Evolutionary conservation across 1,284 basidiomycete species (phyloP).

Genomic region (Trametes pubescens): DNA sequence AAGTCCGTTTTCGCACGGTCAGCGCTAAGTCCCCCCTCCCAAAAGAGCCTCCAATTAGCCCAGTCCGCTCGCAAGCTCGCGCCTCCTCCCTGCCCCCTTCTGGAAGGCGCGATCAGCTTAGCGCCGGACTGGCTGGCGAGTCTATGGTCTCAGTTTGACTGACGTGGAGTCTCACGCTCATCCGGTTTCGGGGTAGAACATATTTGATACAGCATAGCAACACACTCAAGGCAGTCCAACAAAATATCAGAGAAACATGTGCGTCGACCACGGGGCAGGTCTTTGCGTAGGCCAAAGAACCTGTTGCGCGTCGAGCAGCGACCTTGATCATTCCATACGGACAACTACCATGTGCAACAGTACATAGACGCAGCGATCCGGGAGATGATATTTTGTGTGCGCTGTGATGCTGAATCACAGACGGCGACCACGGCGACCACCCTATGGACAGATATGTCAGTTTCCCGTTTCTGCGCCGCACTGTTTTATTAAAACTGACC

Average conservation of each 20-base stretch:
- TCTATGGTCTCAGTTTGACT: too few relatives aligned
- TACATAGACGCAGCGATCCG: slow-evolving; percentile 45
- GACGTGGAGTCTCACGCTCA: slow-evolving; percentile 1
- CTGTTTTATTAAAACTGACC: slow-evolving; percentile 52
- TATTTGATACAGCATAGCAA: slow-evolving; percentile 30
- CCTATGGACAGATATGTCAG: slow-evolving; percentile 55
- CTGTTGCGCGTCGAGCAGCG: slow-evolving; percentile 86
- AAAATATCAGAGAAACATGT: slow-evolving; percentile 33
- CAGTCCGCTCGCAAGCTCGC: too few relatives aligned
- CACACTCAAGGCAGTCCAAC: slow-evolving; percentile 32
- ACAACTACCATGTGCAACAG: slow-evolving; percentile 42
- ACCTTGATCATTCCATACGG: slow-evolving; percentile 55
- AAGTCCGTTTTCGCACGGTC: too few relatives aligned
- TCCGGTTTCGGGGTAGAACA: slow-evolving; percentile 2
- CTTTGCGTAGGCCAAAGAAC: slow-evolving; percentile 48
- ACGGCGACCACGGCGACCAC: slow-evolving; percentile 99
- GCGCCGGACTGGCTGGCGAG: too few relatives aligned
- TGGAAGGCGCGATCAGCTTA: too few relatives aligned
- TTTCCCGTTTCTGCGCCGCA: background rate
- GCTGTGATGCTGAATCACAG: slow-evolving; percentile 59
- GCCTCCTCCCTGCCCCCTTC: too few relatives aligned
- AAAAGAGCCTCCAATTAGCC: too few relatives aligned
- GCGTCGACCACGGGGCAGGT: slow-evolving; percentile 80
- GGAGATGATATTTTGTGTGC: slow-evolving; percentile 37
- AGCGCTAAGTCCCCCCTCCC: too few relatives aligned